phyloP scores from a whole-genome alignment of 2,329 filamentous ascomycete genomes.

The Alternaria angustiovoidea region DNA sequence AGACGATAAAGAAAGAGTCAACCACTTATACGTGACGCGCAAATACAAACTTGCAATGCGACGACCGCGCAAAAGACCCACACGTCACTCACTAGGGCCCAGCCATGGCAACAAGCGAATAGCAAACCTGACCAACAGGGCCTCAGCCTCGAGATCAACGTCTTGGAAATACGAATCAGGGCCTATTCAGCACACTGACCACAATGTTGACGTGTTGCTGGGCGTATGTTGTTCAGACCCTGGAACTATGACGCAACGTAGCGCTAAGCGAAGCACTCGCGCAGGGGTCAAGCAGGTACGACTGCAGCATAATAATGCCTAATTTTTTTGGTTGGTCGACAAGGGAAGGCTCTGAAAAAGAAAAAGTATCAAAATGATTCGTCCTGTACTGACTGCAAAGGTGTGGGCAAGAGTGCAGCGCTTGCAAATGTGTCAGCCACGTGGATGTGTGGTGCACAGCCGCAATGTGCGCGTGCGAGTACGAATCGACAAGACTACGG shows the following conservation, averaged over 20 bases:
- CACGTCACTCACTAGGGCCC: conserved; percentile 16
- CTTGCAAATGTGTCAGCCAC: conserved; percentile 8
- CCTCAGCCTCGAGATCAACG: conserved; percentile 31
- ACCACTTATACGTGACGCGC: conserved; percentile 15
- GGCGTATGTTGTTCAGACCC: conserved; percentile 19
- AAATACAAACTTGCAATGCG: conserved; percentile 7
- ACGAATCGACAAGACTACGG: background rate
- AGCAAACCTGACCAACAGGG: conserved; percentile 23
- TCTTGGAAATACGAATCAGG: conserved; percentile 5
- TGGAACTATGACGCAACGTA: conserved; percentile 24
- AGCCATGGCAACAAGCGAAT: conserved; percentile 20
- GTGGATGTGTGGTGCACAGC: conserved; percentile 9
- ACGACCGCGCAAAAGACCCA: conserved; percentile 5
- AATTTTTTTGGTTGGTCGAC: conserved; percentile 1
- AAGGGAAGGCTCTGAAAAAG: background rate
- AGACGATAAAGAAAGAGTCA: conserved; percentile 4
- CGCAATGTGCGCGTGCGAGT: conserved; percentile 8
- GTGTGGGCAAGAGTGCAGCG: conserved; percentile 6
- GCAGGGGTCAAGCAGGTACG: conserved; percentile 29
- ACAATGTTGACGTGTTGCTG: conserved; percentile 32
- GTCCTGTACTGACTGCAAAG: background rate
- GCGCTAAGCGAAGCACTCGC: conserved; percentile 17
- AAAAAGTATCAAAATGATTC: background rate
- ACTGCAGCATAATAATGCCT: conserved; percentile 2
- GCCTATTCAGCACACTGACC: conserved; percentile 24